These are phyloP conservation scores for Kernera saxatilis DNA, from an alignment of 345 rosid species.

Conservation along the genomic window DNA sequence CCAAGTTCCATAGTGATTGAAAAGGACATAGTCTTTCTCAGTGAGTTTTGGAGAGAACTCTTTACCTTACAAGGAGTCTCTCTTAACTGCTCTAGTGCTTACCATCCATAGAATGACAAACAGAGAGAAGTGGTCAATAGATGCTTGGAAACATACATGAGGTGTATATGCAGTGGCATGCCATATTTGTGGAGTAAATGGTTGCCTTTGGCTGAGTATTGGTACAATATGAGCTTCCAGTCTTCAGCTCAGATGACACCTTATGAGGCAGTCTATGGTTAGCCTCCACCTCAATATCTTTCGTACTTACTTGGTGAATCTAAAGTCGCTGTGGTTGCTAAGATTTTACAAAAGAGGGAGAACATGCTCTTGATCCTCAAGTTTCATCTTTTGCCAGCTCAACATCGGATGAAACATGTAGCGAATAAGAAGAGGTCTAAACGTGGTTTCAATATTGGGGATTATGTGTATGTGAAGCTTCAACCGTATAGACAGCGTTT, in stretches of 20 bases:
- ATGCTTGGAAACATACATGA: not conserved
- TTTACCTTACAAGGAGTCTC: not conserved
- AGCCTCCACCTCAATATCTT: not conserved
- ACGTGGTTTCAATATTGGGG: not conserved
- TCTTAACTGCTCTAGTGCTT: not conserved
- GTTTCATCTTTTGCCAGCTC: not conserved
- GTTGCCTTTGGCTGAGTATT: not conserved
- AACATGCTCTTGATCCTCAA: rapidly evolving
- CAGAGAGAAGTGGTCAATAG: not conserved
- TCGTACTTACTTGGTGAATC: not conserved
- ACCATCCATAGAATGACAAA: not conserved
- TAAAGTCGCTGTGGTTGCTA: not conserved
- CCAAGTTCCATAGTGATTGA: not conserved
- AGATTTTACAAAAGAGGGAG: not conserved
- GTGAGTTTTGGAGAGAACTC: not conserved
- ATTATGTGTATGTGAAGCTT: not conserved
- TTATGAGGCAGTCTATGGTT: not conserved
- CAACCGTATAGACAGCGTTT: not conserved
- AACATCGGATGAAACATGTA: not conserved
- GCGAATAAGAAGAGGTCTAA: not conserved
- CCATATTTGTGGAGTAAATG: not conserved
- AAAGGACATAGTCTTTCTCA: not conserved
- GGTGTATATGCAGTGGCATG: not conserved
- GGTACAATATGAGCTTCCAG: not conserved
- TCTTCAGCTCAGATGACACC: rapidly evolving